phyloP scores from a whole-genome alignment of 129 eudicot species.

The Daucus carota region DH1_v3.0 NC_030385.2:41353501-41354000 shows the following conservation, averaged over 20 bases:
- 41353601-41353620: not conserved
- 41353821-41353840: not conserved
- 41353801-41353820: slow-evolving; percentile 2
- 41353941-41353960: not conserved
- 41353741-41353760: slow-evolving; percentile 39
- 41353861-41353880: not conserved
- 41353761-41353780: slow-evolving; percentile 3
- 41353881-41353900: not conserved
- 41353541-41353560: not conserved
- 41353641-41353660: slow-evolving; percentile 61
- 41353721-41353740: slow-evolving; percentile 82
- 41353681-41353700: slow-evolving; percentile 44
- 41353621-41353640: slow-evolving; percentile 39
- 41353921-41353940: not conserved
- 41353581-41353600: not conserved
- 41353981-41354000: not conserved
- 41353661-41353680: slow-evolving; percentile 57
- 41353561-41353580: not conserved
- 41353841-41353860: not conserved
- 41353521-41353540: not conserved
- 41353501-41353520: not conserved
- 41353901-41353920: not conserved
- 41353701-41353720: slow-evolving; percentile 48
- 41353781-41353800: not conserved
- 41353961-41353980: not conserved